Conservation (phyloP, 176 grass and related monocot species). For the Secale cereale region DNA sequence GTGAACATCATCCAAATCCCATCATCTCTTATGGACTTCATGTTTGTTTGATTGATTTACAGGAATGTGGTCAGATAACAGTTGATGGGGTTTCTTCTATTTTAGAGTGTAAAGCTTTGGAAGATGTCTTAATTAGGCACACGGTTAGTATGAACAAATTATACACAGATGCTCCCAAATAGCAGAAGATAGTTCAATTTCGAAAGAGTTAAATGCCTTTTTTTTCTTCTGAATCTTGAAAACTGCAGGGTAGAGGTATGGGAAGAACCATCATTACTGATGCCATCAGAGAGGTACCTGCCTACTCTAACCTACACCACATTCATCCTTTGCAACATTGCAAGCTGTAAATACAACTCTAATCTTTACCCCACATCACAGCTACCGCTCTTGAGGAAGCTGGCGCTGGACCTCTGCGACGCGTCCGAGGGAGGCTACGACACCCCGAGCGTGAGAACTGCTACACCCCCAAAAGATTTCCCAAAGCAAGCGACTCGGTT, state of each 20-base stretch:
- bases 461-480: neutral
- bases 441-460: constrained; percentile 53
- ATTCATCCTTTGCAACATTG: neutral
- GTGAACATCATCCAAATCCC: neutral
- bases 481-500: neutral
- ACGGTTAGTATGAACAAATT: constrained; percentile 63
- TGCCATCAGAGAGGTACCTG: constrained; percentile 51
- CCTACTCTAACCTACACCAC: neutral
- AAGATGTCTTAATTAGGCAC: constrained; percentile 76
- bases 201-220: neutral
- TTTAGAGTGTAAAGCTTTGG: constrained; percentile 68
- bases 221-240: neutral
- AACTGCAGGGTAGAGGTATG: constrained; percentile 68
- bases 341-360: neutral
- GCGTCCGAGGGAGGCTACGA: constrained; percentile 71
- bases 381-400: constrained; percentile 53
- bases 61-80: constrained; percentile 86
- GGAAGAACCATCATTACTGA: constrained; percentile 53
- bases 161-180: too few relatives aligned
- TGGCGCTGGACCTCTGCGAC: constrained; percentile 77
- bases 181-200: neutral
- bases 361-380: constrained; percentile 18
- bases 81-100: constrained; percentile 64
- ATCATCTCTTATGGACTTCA: neutral
- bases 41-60: constrained; percentile 9